Percentiles rank a stretch among this genome's conserved stretches.
phyloP scores from a whole-genome alignment of 2,329 filamentous ascomycete genomes.

The Ophiostoma himal-ulmi region DNA sequence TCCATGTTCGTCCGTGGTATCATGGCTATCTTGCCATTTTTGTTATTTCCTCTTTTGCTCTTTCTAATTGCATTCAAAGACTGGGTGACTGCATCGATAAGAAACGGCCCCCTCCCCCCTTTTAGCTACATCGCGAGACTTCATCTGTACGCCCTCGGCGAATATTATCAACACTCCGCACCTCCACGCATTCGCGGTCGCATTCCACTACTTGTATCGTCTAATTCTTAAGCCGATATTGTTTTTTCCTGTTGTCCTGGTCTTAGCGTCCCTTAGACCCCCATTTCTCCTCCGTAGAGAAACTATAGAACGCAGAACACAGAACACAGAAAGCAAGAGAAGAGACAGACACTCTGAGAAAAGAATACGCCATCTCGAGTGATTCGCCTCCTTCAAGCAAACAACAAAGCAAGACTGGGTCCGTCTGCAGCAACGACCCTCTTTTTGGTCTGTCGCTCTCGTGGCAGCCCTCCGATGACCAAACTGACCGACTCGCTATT shows the following conservation, averaged over 20 bases:
- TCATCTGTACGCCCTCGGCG: background rate
- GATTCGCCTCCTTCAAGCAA: constrained; percentile 6
- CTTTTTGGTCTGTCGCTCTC: background rate
- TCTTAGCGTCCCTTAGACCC: background rate
- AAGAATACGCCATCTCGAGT: background rate
- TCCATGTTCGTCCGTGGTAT: background rate
- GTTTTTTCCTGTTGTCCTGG: background rate
- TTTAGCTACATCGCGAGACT: background rate
- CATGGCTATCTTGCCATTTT: background rate
- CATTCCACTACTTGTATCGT: background rate
- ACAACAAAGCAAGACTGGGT: constrained; percentile 11
- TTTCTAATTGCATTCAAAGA: background rate
- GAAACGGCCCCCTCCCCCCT: background rate
- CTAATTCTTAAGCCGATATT: background rate
- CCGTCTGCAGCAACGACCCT: background rate
- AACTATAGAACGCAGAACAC: background rate
- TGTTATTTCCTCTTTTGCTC: background rate
- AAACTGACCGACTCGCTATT: constrained; percentile 1
- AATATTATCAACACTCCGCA: background rate
- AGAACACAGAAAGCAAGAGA: background rate
- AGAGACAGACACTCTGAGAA: background rate
- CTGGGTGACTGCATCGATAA: background rate
- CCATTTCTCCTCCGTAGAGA: background rate
- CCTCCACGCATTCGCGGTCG: background rate
- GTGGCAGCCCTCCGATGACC: background rate